phyloP scores from a whole-genome alignment of 768 basidiomycete genomes.

The Suillus americanus region DNA sequence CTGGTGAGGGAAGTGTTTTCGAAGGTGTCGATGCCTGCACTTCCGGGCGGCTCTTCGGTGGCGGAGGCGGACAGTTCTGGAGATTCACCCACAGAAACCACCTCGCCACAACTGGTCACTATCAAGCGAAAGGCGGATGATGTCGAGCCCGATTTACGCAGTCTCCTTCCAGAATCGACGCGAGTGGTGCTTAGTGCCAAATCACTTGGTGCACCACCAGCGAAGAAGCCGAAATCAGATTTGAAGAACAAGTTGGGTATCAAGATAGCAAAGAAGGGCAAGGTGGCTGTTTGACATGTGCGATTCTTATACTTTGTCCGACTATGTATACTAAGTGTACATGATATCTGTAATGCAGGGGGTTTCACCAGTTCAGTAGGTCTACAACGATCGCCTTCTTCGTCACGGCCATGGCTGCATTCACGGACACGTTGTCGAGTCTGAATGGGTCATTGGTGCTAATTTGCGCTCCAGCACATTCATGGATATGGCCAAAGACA shows the following conservation, averaged over 20 bases:
- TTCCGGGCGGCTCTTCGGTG: conserved; percentile 20
- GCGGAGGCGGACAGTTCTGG: conserved; percentile 21
- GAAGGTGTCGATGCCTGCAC: conserved; percentile 51
- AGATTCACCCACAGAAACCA: conserved; percentile 19
- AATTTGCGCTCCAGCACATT: conserved; percentile 47
- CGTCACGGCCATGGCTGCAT: conserved; percentile 42
- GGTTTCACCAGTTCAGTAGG: conserved; percentile 33
- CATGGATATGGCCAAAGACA: conserved; percentile 72
- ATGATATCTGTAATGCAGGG: conserved; percentile 1
- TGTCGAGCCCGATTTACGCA: conserved; percentile 69
- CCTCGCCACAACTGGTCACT: conserved; percentile 46
- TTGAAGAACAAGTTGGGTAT: conserved; percentile 71
- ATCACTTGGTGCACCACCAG: conserved; percentile 36
- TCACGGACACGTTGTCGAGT: conserved; percentile 39
- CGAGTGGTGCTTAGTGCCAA: conserved; percentile 58
- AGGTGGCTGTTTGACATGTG: conserved; percentile 26
- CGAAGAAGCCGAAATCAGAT: conserved; percentile 64
- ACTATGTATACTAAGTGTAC: conserved; percentile 16
- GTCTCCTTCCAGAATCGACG: conserved; percentile 65
- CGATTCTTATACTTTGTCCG: conserved; percentile 9
- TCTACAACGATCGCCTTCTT: conserved; percentile 44
- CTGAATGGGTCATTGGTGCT: conserved; percentile 9
- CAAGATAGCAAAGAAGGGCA: conserved; percentile 60
- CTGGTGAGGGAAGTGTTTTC: conserved; percentile 87
- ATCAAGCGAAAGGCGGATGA: conserved; percentile 85